Percentiles rank a stretch among this genome's conserved stretches.
These are phyloP conservation scores for Begonia peltatifolia DNA, from an alignment of 306 rosid genomes.

Conservation along the genomic window DNA sequence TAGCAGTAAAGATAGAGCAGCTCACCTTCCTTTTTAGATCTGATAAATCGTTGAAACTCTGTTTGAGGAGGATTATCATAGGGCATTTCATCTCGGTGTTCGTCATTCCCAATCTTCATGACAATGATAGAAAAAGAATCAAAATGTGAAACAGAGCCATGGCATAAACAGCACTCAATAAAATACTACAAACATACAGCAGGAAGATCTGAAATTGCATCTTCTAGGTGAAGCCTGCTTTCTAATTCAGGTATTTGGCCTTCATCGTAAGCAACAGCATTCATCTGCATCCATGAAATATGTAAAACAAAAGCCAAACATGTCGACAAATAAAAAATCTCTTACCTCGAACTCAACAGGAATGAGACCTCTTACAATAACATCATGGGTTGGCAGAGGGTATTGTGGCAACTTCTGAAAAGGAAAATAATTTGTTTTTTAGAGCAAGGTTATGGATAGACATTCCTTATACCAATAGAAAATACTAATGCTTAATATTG, in stretches of 20 bases:
- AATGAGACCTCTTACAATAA: conserved; percentile 46
- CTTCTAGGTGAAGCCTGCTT: conserved; percentile 36
- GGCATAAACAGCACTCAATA: not conserved
- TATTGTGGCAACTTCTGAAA: conserved; percentile 63
- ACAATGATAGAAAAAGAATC: not conserved
- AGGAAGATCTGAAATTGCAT: conserved; percentile 82
- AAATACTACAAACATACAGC: conserved; percentile 15
- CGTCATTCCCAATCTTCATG: conserved; percentile 40
- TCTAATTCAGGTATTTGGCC: conserved; percentile 21
- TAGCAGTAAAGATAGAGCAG: not conserved
- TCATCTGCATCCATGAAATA: conserved; percentile 22
- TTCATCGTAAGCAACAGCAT: conserved; percentile 42
- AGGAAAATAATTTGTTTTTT: not conserved
- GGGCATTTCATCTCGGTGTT: conserved; percentile 33
- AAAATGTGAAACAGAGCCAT: not conserved
- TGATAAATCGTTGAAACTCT: conserved; percentile 47
- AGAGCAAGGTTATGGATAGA: not conserved
- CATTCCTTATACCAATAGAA: too few relatives aligned
- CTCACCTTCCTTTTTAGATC: conserved; percentile 39
- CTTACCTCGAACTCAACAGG: conserved; percentile 67
- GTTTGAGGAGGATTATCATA: conserved; percentile 28
- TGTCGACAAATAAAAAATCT: not conserved
- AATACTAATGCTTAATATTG: too few relatives aligned
- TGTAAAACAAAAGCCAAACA: not conserved
- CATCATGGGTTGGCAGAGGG: conserved; percentile 79